Base-by-base conservation (phyloP, 495 filamentous ascomycete genomes). In the Neurospora sp. region DNA sequence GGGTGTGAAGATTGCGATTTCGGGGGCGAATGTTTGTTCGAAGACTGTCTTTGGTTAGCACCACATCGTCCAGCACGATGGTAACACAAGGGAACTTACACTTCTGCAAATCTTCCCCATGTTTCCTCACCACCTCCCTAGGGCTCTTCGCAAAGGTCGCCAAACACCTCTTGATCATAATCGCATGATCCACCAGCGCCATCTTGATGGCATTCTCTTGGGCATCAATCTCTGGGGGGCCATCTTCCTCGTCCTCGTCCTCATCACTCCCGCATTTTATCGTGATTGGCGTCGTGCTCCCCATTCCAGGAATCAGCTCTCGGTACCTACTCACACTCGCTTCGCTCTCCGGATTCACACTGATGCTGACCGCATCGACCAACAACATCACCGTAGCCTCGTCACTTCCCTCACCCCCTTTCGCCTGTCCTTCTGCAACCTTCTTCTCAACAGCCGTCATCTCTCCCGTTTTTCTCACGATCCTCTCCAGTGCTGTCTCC, bases 401-500 rank as follows among this genome's bases (percentile, higher is more conserved):
- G 11, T 86, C 84, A 70, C 90, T 66, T 13, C 54, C 54, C 28
- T 66, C 54, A 4, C 54, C 54, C 13, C 54, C 54, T 66, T 66
- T 28, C 3, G 54, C 89, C 62, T 96, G 93, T 9, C 92, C 92
- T 28, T 93, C 91, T 7, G 85, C 82, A n/a, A 94, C 86, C 45
- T 89, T 88, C 77, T 90, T 91, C 78, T 96, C 93, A 10, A 97
- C 81, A 13, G 86, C 76, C 11, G 88, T 83, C 82, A 99, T 86
- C 79, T 99, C 96, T 69, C 91, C 88, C 13, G 95, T 96, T 85
- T 98, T 98, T 70, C 93, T 88, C 78, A 91, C 90, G 42, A 96
- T 93, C n/a, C 95, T 89, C 79, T 98, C 95, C 66, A 98, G 87
- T 5, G 92, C 96, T 8, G 93, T 95, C 78, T 98, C 91, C 73